phyloP scores from a whole-genome alignment of 202 grass and related monocot genomes.

The Saccharum hybrid region DNA sequence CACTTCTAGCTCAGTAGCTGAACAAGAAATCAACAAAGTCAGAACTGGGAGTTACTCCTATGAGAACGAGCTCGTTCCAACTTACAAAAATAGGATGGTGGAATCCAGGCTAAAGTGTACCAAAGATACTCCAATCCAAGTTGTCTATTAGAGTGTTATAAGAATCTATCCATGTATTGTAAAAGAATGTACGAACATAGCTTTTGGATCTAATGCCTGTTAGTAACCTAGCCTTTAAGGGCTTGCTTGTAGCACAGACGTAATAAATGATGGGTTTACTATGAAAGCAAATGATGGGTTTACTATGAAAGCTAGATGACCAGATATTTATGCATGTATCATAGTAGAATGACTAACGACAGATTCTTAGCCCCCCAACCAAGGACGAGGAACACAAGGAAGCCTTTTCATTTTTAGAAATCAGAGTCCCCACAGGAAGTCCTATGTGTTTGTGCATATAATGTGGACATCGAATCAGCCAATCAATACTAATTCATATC shows the following conservation, averaged over 20 bases:
- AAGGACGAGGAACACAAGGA: slow-evolving; percentile 21
- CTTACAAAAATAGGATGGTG: slow-evolving; percentile 9
- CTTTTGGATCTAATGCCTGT: slow-evolving; percentile 1
- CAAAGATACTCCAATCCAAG: slow-evolving; percentile 2
- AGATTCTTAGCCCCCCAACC: background rate
- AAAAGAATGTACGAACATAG: background rate
- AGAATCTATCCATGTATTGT: slow-evolving; percentile 24
- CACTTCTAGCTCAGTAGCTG: slow-evolving; percentile 51
- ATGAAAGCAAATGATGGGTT: background rate
- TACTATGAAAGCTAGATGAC: slow-evolving; percentile 12
- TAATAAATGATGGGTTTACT: background rate
- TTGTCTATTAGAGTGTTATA: background rate
- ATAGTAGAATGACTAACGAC: slow-evolving; percentile 11
- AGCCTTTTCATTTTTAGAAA: background rate
- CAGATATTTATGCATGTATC: slow-evolving; percentile 5
- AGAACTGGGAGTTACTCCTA: background rate
- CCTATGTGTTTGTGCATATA: slow-evolving; percentile 7
- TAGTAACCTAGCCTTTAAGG: slow-evolving; percentile 8
- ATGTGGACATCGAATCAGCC: slow-evolving; percentile 11
- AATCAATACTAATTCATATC: slow-evolving; percentile 12
- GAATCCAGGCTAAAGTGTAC: background rate
- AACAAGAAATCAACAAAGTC: slow-evolving; percentile 27
- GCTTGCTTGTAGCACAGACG: slow-evolving; percentile 7
- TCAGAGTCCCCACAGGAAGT: background rate
- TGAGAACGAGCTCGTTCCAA: slow-evolving; percentile 6